These are phyloP conservation scores for Canavalia gladiata DNA, from an alignment of 306 rosid genomes.

Conservation along the genomic window DNA sequence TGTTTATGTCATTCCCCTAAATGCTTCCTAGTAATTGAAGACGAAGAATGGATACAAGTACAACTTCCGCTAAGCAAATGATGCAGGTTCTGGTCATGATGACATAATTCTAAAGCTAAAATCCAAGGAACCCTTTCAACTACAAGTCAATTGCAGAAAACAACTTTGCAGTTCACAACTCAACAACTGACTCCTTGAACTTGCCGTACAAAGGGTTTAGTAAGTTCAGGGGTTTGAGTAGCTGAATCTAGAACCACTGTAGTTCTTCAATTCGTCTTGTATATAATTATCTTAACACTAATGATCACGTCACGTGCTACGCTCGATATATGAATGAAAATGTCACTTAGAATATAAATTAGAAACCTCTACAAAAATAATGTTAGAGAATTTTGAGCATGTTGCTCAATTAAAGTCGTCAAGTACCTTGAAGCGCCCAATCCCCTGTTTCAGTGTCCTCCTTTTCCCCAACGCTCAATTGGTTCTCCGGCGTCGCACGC, in stretches of 20 bases:
- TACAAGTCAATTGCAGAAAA: not conserved
- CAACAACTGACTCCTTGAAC: not conserved
- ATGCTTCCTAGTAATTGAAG: slow-evolving; percentile 25
- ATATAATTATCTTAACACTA: too few relatives aligned
- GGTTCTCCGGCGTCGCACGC: slow-evolving; percentile 76
- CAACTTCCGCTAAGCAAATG: slow-evolving; percentile 27
- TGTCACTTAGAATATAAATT: not conserved
- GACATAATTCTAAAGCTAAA: slow-evolving; percentile 9
- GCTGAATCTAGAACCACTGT: too few relatives aligned
- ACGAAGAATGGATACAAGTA: not conserved
- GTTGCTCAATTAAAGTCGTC: not conserved
- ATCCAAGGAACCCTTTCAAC: slow-evolving; percentile 22
- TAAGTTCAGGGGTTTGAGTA: too few relatives aligned
- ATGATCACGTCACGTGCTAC: not conserved
- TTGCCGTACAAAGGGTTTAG: not conserved
- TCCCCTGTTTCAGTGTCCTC: slow-evolving; percentile 62
- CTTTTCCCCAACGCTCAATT: slow-evolving; percentile 60
- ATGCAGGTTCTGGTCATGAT: not conserved
- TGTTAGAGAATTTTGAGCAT: not conserved
- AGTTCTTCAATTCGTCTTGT: too few relatives aligned
- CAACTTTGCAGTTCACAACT: not conserved
- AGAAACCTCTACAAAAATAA: not conserved
- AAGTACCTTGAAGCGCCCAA: slow-evolving; percentile 84
- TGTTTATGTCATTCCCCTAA: slow-evolving; percentile 1
- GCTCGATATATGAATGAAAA: slow-evolving; percentile 11